Evolutionary conservation across 768 basidiomycete genomes (phyloP), one percentile per base, ranked within the genome.

Genomic region (Russula griseocarnosa): DNA sequence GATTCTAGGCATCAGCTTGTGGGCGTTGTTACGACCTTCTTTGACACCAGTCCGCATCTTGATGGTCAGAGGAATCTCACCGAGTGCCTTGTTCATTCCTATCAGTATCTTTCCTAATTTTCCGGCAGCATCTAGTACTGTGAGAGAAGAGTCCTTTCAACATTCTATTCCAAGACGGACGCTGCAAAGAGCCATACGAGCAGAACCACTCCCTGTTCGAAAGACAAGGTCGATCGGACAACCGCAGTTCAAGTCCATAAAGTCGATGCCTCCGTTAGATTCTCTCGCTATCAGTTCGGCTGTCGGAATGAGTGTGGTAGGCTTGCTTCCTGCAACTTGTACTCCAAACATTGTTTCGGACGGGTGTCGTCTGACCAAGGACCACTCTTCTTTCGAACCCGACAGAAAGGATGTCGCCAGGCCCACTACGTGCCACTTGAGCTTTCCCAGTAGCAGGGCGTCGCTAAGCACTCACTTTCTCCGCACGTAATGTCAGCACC

Each of bases 211-310:
- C 3, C 94, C 94, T 16, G 83, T 82, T 70, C 89, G 90, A 77
- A 95, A 97, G 1, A 99, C 92, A 49, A 98, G 78, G 74, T 99
- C 97, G 69, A 98, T 98, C 4, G 97, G 97, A 74, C 97, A 98
- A 8, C 95, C 95, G 74, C 92, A 92, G 71, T 99, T 99, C 67
- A 98, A 76, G 71, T 99, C 95, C 1, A 95, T 91, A 70, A 97
- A 98, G 71, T 98, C 93, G 24, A 97, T 75, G 22, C 81, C 79
- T 14, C 80, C 78, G 1, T 79, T 79, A 68, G 85, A 83, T 71
- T 92, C 87, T 66, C 81, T 83, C 2, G 81, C 84, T 30, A 98
- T 81, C 8, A 88, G 79, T 72, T 98, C 96, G 0, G 93, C 91
- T 0, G 88, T 85, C 0, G 92, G 81, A 0, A 87, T 90, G 61